Percentiles rank a stretch among this genome's conserved stretches.
Evolutionary conservation across 1,139 yeast genomes (phyloP).

Genomic region (Candida sojae): DNA sequence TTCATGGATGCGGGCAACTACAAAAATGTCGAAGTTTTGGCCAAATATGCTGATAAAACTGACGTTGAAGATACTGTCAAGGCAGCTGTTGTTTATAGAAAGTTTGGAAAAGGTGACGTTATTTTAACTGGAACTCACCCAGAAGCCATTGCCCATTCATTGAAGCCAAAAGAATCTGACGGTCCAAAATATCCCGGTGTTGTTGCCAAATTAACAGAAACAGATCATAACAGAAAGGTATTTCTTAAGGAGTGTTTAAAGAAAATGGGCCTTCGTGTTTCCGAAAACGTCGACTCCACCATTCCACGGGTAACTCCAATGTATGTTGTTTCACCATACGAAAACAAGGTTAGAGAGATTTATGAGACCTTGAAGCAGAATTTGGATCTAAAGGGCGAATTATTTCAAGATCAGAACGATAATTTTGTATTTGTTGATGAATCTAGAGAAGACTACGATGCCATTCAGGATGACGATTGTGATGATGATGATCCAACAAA

Average conservation of each 20-base stretch:
- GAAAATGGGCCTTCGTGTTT: conserved; percentile 69
- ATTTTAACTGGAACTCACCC: conserved; percentile 89
- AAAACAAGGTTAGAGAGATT: conserved; percentile 23
- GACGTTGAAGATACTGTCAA: conserved; percentile 47
- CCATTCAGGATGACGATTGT: conserved; percentile 15
- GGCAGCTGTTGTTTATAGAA: conserved; percentile 71
- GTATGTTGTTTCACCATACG: conserved; percentile 39
- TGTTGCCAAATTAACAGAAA: conserved; percentile 37
- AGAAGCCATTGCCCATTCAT: conserved; percentile 66
- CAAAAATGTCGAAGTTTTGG: conserved; percentile 67
- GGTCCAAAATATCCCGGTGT: conserved; percentile 32
- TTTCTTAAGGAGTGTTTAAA: conserved; percentile 59
- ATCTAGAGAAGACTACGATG: conserved; percentile 14
- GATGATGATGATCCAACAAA: conserved; percentile 53
- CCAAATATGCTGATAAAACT: conserved; percentile 52
- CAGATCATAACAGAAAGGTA: conserved; percentile 49
- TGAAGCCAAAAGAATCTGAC: conserved; percentile 31
- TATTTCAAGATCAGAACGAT: conserved; percentile 55
- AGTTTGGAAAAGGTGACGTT: conserved; percentile 74
- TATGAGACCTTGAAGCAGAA: conserved; percentile 31
- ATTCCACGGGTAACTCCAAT: conserved; percentile 72
- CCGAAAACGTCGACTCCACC: conserved; percentile 46
- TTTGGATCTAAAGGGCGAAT: conserved; percentile 44
- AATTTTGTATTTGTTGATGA: conserved; percentile 49
- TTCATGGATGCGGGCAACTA: conserved; percentile 72